These are phyloP conservation scores for Wallacemonas rigidus DNA, from an alignment of 208 protist genomes.

Conservation along the genomic window DNA sequence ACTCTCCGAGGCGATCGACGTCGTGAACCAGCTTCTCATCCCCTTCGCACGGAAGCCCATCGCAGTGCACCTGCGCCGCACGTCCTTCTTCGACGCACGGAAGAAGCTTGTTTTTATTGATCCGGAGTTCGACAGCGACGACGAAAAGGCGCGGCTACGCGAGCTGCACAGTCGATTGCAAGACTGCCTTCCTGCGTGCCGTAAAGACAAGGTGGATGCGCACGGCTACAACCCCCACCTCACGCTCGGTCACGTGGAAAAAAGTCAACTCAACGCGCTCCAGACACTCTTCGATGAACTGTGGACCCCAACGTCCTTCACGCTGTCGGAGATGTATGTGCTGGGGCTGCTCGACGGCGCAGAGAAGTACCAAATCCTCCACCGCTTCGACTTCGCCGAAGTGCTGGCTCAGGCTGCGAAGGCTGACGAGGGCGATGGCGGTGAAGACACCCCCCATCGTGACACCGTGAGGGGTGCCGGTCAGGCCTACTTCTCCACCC, in stretches of 20 bases:
- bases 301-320: conserved; percentile 6
- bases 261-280: neutral
- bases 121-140: conserved; percentile 9
- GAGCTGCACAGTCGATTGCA: neutral
- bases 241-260: conserved; percentile 15
- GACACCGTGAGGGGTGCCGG: neutral
- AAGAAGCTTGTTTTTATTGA: conserved; percentile 19
- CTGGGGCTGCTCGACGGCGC: conserved; percentile 10
- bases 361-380: conserved; percentile 15
- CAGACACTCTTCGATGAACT: neutral
- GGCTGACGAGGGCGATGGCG: neutral
- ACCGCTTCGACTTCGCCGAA: conserved; percentile 1
- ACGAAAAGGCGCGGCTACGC: neutral
- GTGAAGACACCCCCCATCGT: neutral
- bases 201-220: neutral
- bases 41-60: neutral
- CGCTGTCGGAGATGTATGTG: conserved; percentile 5
- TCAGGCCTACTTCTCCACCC: neutral
- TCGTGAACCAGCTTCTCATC: neutral
- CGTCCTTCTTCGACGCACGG: conserved; percentile 7
- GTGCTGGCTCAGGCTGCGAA: neutral
- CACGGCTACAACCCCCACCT: conserved; percentile 16
- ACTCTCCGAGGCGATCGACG: conserved; percentile 9
- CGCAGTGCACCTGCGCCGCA: neutral
- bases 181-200: conserved; percentile 6